Base-by-base conservation (phyloP, 768 basidiomycete genomes). In the Sporobolomyces roseus region DNA sequence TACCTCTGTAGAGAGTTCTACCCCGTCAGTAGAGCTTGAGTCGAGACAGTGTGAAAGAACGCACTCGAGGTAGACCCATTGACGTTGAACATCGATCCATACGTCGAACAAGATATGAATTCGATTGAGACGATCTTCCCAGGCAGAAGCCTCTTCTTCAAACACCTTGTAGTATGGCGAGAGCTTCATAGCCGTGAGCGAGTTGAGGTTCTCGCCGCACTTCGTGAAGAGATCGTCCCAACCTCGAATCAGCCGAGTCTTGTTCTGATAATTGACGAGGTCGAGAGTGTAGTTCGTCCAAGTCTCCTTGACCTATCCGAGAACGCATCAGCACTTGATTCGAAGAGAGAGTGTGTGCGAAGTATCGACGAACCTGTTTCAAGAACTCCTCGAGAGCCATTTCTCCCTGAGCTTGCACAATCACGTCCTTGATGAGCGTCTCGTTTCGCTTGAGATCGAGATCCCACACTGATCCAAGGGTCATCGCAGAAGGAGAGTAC, bases 11-110 rank as follows among this genome's bases (percentile, higher is more conserved):
- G 29, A 27, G 8, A n/a, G 16, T 29, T n/a, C 8, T 7, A 17
- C 21, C 50, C 48, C 16, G 9, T 32, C 8, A 9, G 30, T 0
- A 16, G 30, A 0, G 30, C 3, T n/a, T 10, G 32, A 1, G 2
- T 35, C 6, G 19, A 14, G 45, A 46, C 14, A 43, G 23, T 14
- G 4, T 5, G 41, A 4, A 27, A 2, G 12, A 10, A 65, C 73
- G 38, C 41, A 76, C 79, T 99, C 96, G 60, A 99, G 84, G 78
- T 99, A 99, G 1, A 99, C 96, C 96, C 96, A 99, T 81, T 99
- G 96, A 10, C 96, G 86, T 75, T 99, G 96, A 21, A 99, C 96
- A 74, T 99, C 96, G 74, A 99, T 96, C 96, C 96, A 99, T 43
- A 98, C 89, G 79, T 99, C 94, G 76, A 99, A 98, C 14, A 99